Evolutionary conservation across 202 grass and related monocot species (phyloP).

Genomic region (Zizania palustris): DNA sequence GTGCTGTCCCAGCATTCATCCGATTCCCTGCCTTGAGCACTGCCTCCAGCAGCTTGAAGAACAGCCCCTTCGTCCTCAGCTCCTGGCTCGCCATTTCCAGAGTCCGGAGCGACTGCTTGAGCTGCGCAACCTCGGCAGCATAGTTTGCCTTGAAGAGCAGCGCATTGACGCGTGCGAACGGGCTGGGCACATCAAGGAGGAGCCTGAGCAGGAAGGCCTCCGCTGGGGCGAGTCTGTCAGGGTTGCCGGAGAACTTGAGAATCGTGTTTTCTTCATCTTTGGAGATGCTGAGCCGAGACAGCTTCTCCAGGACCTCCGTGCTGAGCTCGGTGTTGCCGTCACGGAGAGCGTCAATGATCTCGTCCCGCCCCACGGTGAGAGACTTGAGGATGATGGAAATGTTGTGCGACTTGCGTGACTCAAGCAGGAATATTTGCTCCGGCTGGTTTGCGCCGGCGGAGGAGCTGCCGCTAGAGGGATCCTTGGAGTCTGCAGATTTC

Average conservation of each 20-base stretch:
- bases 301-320: conserved; percentile 77
- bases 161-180: conserved; percentile 67
- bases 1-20: conserved; percentile 91
- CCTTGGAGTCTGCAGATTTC: conserved; percentile 44
- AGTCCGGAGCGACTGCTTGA: conserved; percentile 59
- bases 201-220: conserved; percentile 78
- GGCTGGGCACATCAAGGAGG: conserved; percentile 64
- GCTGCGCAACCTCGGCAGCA: conserved; percentile 54
- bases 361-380: conserved; percentile 52
- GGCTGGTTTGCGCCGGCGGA: conserved; percentile 37
- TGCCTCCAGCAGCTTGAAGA: conserved; percentile 91
- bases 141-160: conserved; percentile 90
- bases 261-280: conserved; percentile 79
- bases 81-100: conserved; percentile 84
- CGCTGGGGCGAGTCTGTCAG: conserved; percentile 60
- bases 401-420: conserved; percentile 86
- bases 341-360: conserved; percentile 66
- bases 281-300: conserved; percentile 56
- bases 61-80: conserved; percentile 67
- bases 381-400: conserved; percentile 86
- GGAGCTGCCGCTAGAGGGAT: conserved; percentile 25
- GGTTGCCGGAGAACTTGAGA: conserved; percentile 67
- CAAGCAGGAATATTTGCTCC: conserved; percentile 66
- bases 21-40: conserved; percentile 96
- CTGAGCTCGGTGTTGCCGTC: conserved; percentile 65